Percentiles rank a stretch among this genome's conserved stretches.
Conservation (phyloP, 495 filamentous ascomycete species). For the Geopyxis carbonaria region DNA sequence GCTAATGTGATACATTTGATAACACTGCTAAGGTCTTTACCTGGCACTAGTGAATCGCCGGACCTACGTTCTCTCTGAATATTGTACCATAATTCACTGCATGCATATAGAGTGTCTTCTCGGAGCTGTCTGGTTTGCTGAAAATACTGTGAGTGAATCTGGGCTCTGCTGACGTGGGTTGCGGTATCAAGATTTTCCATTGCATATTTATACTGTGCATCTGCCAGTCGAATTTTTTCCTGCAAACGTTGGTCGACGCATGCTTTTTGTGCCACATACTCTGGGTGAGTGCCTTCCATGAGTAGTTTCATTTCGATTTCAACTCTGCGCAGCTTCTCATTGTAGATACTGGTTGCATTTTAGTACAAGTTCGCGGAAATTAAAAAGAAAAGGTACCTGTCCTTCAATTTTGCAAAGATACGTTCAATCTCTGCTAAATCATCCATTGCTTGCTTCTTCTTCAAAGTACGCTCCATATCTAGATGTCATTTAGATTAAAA, state of each 20-base stretch:
- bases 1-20: slow-evolving; percentile 4
- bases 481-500: no score
- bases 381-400: slow-evolving; percentile 44
- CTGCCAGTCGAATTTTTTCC: slow-evolving; percentile 58
- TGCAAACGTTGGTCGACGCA: slow-evolving; percentile 65
- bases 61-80: slow-evolving; percentile 81
- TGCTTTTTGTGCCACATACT: slow-evolving; percentile 69
- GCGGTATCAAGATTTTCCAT: slow-evolving; percentile 51
- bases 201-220: slow-evolving; percentile 52
- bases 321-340: slow-evolving; percentile 64
- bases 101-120: slow-evolving; percentile 56
- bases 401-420: slow-evolving; percentile 67
- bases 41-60: slow-evolving; percentile 60
- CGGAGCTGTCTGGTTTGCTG: slow-evolving; percentile 66
- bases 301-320: slow-evolving; percentile 75
- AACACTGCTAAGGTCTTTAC: slow-evolving; percentile 36
- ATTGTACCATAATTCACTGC: slow-evolving; percentile 74
- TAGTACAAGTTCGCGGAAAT: background rate
- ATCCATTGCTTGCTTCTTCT: slow-evolving; percentile 66
- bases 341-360: slow-evolving; percentile 46
- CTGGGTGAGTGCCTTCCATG: slow-evolving; percentile 54
- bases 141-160: slow-evolving; percentile 71
- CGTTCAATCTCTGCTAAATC: slow-evolving; percentile 60
- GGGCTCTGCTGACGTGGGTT: slow-evolving; percentile 60
- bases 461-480: slow-evolving; percentile 35